Base-by-base conservation (phyloP, 352 stramenopile genomes). In the Blastocystis sp. region DNA sequence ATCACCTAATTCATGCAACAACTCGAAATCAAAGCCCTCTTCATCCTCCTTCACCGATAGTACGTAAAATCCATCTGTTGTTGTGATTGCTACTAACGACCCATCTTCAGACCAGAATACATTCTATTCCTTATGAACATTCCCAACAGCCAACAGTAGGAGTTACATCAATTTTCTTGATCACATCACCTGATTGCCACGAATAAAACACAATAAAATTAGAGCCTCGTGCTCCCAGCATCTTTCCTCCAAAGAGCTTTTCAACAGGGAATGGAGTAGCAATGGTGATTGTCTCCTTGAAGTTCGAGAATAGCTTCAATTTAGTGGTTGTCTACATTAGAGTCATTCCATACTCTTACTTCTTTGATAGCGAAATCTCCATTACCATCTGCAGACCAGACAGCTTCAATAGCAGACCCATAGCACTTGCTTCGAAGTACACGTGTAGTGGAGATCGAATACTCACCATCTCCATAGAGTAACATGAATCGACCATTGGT, bases 381-480 rank as follows among this genome's bases (percentile, higher is more conserved):
- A 5, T 96, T 99, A 68, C 96, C 97, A 7, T 93, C 95, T 0
- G 94, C 94, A 51, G 94, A 96, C 97, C 97, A 99, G 24, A 96
- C 96, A 93, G 99, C 99, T 91, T 99, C 97, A 40, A 99, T 93
- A 0, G 94, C 96, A 51, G 95, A 93, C 53, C 97, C 97, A 90
- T 99, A 99, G 1, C 80, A 90, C 78, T 93, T 93, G 91, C 95
- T 96, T 57, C 95, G 93, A 60, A 97, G 90, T 87, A 95, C 94
- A 92, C 98, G 95, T 9, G 96, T 95, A 30, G 97, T 99, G 93
- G 99, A 99, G 90, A 99, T 99, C 90, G 99, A 98, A 92, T 99
- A 99, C 92, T 99, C 97, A 56, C 96, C 96, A 92, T 99, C 97
- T 30, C 97, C 97, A 90, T 95, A 98, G 24, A 99, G 95, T 33